A percentile compares a stretch with the other conserved stretches of the same genome.
Evolutionary conservation across 1,284 basidiomycete genomes (phyloP).

Genomic region (Papiliotrema flavescens): DNA sequence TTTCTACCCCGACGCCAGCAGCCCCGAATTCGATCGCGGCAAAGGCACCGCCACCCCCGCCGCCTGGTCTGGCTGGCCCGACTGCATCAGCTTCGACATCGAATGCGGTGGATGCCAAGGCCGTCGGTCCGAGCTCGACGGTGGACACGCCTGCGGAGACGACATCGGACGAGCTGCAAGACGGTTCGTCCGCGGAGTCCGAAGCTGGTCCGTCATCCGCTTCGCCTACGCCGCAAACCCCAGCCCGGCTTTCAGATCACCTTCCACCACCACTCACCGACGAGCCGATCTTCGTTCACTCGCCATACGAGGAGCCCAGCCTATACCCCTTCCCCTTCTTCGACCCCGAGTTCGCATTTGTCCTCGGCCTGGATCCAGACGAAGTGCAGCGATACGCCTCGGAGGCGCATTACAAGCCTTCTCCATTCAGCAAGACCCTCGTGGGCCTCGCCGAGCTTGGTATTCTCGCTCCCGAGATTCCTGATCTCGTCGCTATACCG

Average conservation of each 20-base stretch:
- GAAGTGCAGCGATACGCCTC: conserved; percentile 22
- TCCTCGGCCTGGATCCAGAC: conserved; percentile 26
- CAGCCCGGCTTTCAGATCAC: conserved; percentile 15
- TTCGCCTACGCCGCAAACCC: conserved; percentile 32
- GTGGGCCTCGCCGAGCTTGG: conserved; percentile 32
- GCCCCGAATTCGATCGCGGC: conserved; percentile 2
- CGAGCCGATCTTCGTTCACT: conserved; percentile 31
- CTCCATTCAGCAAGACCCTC: conserved; percentile 37
- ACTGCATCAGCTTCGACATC: conserved; percentile 16
- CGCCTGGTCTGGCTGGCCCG: background rate
- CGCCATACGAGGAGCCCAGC: conserved; percentile 32
- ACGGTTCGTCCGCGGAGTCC: conserved; percentile 19
- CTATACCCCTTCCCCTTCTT: conserved; percentile 27
- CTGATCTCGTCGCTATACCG: conserved; percentile 13
- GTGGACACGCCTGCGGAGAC: background rate
- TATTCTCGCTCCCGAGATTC: conserved; percentile 24
- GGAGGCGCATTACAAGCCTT: conserved; percentile 31
- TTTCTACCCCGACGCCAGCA: conserved; percentile 2
- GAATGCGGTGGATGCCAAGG: conserved; percentile 2
- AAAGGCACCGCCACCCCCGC: conserved; percentile 4
- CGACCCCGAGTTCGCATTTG: conserved; percentile 39
- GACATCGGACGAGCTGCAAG: conserved; percentile 6
- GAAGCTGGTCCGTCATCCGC: conserved; percentile 38
- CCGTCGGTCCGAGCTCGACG: background rate
- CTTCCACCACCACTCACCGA: conserved; percentile 26